Conservation (phyloP, 192 early-diverging fungal genomes). For the Gaertneriomyces semiglobifer region DNA sequence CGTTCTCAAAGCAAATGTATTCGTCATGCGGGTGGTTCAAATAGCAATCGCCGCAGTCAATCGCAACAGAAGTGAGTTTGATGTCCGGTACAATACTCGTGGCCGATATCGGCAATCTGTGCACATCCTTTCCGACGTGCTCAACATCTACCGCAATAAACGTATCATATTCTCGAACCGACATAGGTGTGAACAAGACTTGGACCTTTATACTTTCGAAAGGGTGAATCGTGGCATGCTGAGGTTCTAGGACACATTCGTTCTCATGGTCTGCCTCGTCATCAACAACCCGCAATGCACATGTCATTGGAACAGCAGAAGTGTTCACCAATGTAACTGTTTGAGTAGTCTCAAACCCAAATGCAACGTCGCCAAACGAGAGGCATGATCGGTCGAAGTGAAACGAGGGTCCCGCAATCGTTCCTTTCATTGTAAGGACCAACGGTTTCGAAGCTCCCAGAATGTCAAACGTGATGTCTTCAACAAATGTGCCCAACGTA, state of each 20-base stretch:
- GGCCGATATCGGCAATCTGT: constrained; percentile 38
- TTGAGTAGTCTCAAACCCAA: constrained; percentile 41
- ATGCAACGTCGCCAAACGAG: constrained; percentile 44
- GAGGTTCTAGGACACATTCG: constrained; percentile 43
- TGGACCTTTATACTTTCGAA: constrained; percentile 17
- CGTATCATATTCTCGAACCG: constrained; percentile 34
- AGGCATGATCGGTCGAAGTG: constrained; percentile 42
- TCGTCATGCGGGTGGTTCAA: constrained; percentile 41
- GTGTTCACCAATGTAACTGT: constrained; percentile 47
- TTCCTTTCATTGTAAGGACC: constrained; percentile 40
- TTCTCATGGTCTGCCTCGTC: constrained; percentile 14
- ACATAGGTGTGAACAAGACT: constrained; percentile 44
- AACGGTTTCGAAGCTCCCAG: constrained; percentile 49
- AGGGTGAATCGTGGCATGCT: constrained; percentile 36
- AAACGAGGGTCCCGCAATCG: constrained; percentile 58
- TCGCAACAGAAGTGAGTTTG: constrained; percentile 26
- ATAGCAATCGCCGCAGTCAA: constrained; percentile 54
- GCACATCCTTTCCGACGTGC: constrained; percentile 41
- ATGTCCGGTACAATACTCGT: constrained; percentile 56
- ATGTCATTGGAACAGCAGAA: constrained; percentile 53
- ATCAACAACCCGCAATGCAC: constrained; percentile 27
- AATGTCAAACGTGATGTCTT: constrained; percentile 48
- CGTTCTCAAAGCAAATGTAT: constrained; percentile 45
- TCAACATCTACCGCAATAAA: constrained; percentile 46
- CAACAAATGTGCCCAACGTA: constrained; percentile 50